Percentiles rank a stretch among this genome's conserved stretches.
These are phyloP conservation scores for Quercus wislizeni DNA, from an alignment of 306 rosid genomes.

Conservation along the genomic window DNA sequence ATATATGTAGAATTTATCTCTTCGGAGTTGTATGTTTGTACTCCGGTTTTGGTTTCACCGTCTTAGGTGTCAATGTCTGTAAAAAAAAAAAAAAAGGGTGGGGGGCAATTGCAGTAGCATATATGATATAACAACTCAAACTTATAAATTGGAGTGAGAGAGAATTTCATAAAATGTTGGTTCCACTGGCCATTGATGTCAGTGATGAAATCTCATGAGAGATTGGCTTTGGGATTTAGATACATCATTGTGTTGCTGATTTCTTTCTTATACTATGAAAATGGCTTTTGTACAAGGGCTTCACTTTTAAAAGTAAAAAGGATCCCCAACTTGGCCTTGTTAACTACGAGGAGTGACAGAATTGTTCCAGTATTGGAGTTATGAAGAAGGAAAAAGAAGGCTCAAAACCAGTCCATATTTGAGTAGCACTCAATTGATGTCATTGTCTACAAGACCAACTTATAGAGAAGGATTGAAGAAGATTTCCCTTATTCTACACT, in stretches of 20 bases:
- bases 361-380: no score
- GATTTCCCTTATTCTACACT: no score
- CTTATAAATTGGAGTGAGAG: neutral
- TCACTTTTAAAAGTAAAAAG: no score
- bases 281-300: neutral
- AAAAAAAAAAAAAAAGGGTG: neutral
- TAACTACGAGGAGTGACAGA: no score
- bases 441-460: no score
- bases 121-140: constrained; percentile 3
- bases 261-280: neutral
- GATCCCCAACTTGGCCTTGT: no score
- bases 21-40: constrained; percentile 16
- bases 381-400: no score
- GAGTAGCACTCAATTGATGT: no score
- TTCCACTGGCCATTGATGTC: neutral
- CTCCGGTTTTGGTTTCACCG: constrained; percentile 1
- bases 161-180: no score
- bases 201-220: neutral
- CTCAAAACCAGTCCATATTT: no score
- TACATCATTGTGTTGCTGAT: neutral
- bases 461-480: no score
- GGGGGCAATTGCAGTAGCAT: neutral
- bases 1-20: neutral
- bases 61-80: neutral
- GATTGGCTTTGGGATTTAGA: neutral